Conservation (phyloP, 2,329 filamentous ascomycete species). For the Diaporthe caulivora region DNA sequence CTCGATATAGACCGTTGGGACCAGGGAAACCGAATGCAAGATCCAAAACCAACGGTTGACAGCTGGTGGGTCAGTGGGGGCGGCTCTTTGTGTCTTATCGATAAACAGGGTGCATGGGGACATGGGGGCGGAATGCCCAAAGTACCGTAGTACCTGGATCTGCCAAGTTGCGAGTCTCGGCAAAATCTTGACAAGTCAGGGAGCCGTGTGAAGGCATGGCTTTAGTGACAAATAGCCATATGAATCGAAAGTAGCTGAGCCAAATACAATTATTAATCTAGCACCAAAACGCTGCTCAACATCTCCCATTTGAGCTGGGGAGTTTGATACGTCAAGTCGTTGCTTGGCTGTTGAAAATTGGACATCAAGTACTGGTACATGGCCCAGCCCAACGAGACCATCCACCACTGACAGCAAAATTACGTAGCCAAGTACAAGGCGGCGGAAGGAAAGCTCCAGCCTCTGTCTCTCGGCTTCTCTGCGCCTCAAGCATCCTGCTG, state of each 20-base stretch:
- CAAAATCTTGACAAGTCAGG: not conserved
- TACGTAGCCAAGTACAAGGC: constrained; percentile 12
- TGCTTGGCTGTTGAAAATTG: not conserved
- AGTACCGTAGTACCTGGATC: not conserved
- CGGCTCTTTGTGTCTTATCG: not conserved
- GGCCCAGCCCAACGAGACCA: not conserved
- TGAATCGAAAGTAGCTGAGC: no score
- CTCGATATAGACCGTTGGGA: not conserved
- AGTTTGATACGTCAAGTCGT: not conserved
- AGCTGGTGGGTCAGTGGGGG: constrained; percentile 15
- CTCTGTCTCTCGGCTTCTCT: not conserved
- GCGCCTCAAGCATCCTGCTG: not conserved
- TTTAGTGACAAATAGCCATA: no score
- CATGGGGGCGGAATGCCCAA: not conserved
- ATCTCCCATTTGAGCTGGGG: no score
- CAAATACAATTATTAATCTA: no score
- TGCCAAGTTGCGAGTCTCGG: not conserved
- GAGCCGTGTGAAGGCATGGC: not conserved
- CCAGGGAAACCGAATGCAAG: not conserved
- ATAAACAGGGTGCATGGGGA: not conserved
- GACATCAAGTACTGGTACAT: not conserved
- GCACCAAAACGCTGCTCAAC: no score
- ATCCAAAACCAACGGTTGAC: not conserved
- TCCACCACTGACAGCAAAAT: constrained; percentile 19
- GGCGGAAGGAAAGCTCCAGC: constrained; percentile 28